phyloP scores from a whole-genome alignment of 2,329 filamentous ascomycete species.

The Geosmithia putterillii region DNA sequence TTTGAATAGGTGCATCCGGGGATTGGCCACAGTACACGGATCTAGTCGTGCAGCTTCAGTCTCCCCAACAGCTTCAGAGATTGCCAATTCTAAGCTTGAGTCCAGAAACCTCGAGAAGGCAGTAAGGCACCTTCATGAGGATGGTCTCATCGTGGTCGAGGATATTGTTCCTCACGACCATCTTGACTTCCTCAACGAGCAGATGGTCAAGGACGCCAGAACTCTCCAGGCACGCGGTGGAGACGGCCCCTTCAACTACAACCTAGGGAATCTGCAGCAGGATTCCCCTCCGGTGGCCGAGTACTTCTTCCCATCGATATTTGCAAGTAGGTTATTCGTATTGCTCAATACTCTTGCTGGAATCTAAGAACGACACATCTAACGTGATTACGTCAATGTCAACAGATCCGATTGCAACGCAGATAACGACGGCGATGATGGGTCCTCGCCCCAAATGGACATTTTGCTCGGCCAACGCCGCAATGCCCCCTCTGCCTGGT shows the following conservation, averaged over 20 bases:
- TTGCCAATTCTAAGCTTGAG: constrained; percentile 21
- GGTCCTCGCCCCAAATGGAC: constrained; percentile 42
- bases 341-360: neutral
- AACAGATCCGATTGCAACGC: constrained; percentile 38
- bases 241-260: constrained; percentile 49
- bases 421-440: constrained; percentile 41
- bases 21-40: neutral
- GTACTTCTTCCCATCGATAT: constrained; percentile 36
- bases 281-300: constrained; percentile 39
- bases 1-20: neutral
- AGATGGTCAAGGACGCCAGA: constrained; percentile 47
- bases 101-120: constrained; percentile 42
- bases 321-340: constrained; percentile 30
- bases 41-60: neutral
- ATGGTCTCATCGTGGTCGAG: constrained; percentile 45
- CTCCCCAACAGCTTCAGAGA: constrained; percentile 15
- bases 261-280: constrained; percentile 49
- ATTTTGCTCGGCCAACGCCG: constrained; percentile 45
- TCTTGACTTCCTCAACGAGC: constrained; percentile 42
- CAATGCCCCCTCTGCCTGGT: constrained; percentile 35
- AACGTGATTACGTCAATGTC: neutral
- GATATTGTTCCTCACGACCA: constrained; percentile 34
- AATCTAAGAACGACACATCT: neutral
- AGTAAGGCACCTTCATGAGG: constrained; percentile 34
- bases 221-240: constrained; percentile 36